phyloP scores from a whole-genome alignment of 352 stramenopile genomes.

The Sclerospora graminicola region DNA sequence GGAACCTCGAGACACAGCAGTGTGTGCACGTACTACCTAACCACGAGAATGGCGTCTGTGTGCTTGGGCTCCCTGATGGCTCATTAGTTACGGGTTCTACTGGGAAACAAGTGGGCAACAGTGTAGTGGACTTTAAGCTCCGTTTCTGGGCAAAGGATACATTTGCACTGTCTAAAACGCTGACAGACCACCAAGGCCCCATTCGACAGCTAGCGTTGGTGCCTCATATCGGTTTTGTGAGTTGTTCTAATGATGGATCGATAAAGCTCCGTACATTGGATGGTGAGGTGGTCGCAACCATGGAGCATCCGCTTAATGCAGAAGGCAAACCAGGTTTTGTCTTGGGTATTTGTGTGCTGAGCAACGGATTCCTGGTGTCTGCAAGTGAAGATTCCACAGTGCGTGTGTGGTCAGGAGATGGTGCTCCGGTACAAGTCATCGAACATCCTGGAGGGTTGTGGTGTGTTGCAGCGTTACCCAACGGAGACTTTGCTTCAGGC shows the following conservation, averaged over 20 bases:
- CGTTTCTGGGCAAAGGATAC: slow-evolving; percentile 57
- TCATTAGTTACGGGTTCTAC: slow-evolving; percentile 69
- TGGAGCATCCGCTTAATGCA: slow-evolving; percentile 67
- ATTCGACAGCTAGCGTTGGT: slow-evolving; percentile 64
- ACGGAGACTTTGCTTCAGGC: slow-evolving; percentile 88
- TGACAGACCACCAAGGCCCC: slow-evolving; percentile 53
- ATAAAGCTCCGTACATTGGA: slow-evolving; percentile 60
- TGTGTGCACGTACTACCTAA: slow-evolving; percentile 48
- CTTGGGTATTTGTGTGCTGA: slow-evolving; percentile 53
- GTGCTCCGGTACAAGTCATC: slow-evolving; percentile 58
- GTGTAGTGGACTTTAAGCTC: slow-evolving; percentile 66
- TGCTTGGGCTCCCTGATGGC: slow-evolving; percentile 50
- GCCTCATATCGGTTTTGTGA: slow-evolving; percentile 64
- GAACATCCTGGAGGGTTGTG: slow-evolving; percentile 80
- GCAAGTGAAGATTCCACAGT: slow-evolving; percentile 79
- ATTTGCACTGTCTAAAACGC: slow-evolving; percentile 37
- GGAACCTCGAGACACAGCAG: slow-evolving; percentile 39
- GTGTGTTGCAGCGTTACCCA: slow-evolving; percentile 68
- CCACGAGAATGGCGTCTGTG: slow-evolving; percentile 81
- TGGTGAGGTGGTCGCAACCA: slow-evolving; percentile 44
- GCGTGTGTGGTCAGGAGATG: slow-evolving; percentile 55
- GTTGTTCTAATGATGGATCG: slow-evolving; percentile 77
- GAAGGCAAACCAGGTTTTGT: slow-evolving; percentile 82
- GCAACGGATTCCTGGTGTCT: slow-evolving; percentile 47
- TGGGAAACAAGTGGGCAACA: slow-evolving; percentile 63